Evolutionary conservation across 371 early-diverging fungal genomes (phyloP).

Genomic region (Smittium culicis): DNA sequence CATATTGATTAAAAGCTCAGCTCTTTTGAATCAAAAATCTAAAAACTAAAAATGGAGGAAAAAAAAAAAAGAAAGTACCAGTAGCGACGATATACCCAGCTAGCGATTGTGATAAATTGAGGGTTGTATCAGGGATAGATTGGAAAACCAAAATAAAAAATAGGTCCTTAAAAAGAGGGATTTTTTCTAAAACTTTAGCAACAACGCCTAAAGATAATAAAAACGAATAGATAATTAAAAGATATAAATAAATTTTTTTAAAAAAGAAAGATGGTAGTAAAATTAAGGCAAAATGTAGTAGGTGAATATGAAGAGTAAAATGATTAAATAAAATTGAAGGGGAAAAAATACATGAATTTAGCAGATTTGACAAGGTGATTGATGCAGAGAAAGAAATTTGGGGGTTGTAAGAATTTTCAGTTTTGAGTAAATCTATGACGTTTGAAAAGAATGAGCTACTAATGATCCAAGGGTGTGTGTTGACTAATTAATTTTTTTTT

Average conservation of each 20-base stretch:
- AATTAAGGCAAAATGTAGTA: too few species aligned
- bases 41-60: neutral
- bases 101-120: neutral
- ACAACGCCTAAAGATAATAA: neutral
- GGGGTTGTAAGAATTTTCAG: slow-evolving; percentile 1
- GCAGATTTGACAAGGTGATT: neutral
- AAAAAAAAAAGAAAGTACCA: neutral
- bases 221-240: neutral
- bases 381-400: slow-evolving; percentile 3
- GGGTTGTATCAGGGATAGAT: neutral
- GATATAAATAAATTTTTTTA: too few species aligned
- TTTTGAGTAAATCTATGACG: neutral
- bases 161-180: neutral
- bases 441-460: slow-evolving; percentile 6
- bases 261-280: too few species aligned
- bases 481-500: neutral
- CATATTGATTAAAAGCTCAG: too few species aligned
- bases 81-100: neutral
- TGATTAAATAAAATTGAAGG: too few species aligned
- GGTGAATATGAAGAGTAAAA: neutral
- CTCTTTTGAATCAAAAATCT: neutral
- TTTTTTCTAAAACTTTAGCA: neutral
- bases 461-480: slow-evolving; percentile 4
- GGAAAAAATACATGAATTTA: slow-evolving; percentile 8
- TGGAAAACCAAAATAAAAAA: neutral